Conservation (phyloP, 495 filamentous ascomycete species). For the Baudoinia panamericana region DNA sequence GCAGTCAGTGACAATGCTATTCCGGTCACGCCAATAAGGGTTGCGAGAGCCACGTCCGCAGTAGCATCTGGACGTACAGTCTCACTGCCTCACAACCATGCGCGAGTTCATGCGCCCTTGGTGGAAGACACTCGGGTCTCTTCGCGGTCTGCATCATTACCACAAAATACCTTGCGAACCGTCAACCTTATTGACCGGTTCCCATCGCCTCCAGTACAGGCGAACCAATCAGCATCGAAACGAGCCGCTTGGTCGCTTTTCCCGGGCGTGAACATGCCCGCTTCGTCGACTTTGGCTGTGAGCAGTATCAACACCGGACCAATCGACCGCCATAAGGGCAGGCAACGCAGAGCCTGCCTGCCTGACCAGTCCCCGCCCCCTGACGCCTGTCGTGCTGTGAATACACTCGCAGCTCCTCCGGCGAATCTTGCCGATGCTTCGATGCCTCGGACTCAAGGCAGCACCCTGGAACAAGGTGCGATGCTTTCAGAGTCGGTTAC, state of each 20-base stretch:
- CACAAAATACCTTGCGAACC: neutral
- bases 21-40: slow-evolving; percentile 7
- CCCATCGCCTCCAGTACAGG: neutral
- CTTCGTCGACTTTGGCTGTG: too few relatives aligned
- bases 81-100: slow-evolving; percentile 1
- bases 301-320: too few relatives aligned
- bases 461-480: neutral
- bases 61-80: slow-evolving; percentile 1
- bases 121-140: neutral
- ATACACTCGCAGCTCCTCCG: neutral
- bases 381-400: neutral
- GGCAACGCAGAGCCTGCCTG: too few relatives aligned
- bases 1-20: slow-evolving; percentile 6
- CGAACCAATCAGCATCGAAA: neutral
- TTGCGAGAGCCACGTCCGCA: neutral
- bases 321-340: too few relatives aligned
- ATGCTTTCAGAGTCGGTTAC: neutral
- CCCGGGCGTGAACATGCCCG: neutral
- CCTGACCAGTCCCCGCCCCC: too few relatives aligned
- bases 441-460: neutral
- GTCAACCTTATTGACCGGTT: neutral
- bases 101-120: neutral
- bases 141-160: neutral
- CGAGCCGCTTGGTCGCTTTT: neutral
- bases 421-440: neutral